These are phyloP conservation scores for Fomitopsis palustris DNA, from an alignment of 1,284 basidiomycete species.

Conservation along the genomic window DNA sequence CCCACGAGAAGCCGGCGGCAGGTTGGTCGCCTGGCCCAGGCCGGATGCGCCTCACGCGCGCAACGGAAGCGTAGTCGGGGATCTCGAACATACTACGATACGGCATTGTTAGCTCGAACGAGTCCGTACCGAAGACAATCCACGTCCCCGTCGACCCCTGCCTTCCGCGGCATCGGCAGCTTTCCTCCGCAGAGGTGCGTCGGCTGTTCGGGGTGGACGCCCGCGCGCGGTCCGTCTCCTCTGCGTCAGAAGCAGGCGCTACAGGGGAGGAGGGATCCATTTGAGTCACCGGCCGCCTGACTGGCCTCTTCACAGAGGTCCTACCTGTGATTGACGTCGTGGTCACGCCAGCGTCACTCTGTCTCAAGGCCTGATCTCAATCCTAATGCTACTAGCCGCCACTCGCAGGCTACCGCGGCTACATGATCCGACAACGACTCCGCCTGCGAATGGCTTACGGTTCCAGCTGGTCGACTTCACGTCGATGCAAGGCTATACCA, in stretches of 20 bases:
- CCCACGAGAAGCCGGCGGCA: constrained; percentile 66
- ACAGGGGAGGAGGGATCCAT: constrained; percentile 51
- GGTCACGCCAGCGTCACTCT: constrained; percentile 48
- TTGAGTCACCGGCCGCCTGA: too few relatives aligned
- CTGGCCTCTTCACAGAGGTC: too few relatives aligned
- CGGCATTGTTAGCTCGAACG: constrained; percentile 1
- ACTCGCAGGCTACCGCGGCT: too few relatives aligned
- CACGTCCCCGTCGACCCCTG: constrained; percentile 64
- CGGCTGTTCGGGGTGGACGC: constrained; percentile 25
- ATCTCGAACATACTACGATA: constrained; percentile 54
- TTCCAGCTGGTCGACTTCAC: too few relatives aligned
- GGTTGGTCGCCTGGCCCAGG: constrained; percentile 53
- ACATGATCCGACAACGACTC: too few relatives aligned
- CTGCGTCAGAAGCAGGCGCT: constrained; percentile 41
- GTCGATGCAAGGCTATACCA: too few relatives aligned
- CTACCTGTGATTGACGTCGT: constrained; percentile 52
- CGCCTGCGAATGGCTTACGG: too few relatives aligned
- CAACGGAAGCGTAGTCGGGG: constrained; percentile 49
- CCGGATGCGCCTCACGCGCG: constrained; percentile 62
- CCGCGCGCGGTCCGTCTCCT: constrained; percentile 22
- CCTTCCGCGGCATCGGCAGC: constrained; percentile 55
- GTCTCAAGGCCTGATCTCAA: too few relatives aligned
- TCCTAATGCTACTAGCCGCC: too few relatives aligned
- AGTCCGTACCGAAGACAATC: constrained; percentile 1
- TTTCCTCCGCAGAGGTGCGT: constrained; percentile 53